Evolutionary conservation across 306 rosid species (phyloP).

Genomic region (Quercus alba): DNA sequence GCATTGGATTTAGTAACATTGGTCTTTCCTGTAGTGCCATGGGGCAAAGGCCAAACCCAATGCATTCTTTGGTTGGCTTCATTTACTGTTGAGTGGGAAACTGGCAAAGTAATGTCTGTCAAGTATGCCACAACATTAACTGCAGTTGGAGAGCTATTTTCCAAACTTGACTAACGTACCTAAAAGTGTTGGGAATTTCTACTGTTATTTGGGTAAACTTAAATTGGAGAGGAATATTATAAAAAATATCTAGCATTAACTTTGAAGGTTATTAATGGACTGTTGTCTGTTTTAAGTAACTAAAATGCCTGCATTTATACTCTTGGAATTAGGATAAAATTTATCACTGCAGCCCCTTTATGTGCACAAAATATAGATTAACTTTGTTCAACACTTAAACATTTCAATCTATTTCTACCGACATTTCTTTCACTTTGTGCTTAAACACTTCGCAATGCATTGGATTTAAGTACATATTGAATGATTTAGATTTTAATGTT

Average conservation of each 20-base stretch:
- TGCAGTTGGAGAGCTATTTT: neutral
- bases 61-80: neutral
- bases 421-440: neutral
- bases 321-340: neutral
- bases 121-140: neutral
- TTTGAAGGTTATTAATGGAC: neutral
- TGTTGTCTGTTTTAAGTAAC: neutral
- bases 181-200: neutral
- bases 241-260: too few relatives aligned
- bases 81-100: neutral
- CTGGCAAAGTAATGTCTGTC: neutral
- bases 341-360: neutral
- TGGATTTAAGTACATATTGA: neutral
- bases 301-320: neutral
- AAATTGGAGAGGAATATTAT: neutral
- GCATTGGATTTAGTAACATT: neutral
- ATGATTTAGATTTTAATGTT: neutral
- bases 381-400: neutral
- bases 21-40: too few relatives aligned
- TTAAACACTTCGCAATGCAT: neutral
- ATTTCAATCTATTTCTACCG: neutral
- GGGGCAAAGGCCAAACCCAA: too few relatives aligned
- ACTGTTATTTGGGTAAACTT: neutral
- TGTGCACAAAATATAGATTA: neutral
- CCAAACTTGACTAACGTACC: neutral